phyloP scores from a whole-genome alignment of 805 yeast species.

The Myxozyma neotropica region DNA sequence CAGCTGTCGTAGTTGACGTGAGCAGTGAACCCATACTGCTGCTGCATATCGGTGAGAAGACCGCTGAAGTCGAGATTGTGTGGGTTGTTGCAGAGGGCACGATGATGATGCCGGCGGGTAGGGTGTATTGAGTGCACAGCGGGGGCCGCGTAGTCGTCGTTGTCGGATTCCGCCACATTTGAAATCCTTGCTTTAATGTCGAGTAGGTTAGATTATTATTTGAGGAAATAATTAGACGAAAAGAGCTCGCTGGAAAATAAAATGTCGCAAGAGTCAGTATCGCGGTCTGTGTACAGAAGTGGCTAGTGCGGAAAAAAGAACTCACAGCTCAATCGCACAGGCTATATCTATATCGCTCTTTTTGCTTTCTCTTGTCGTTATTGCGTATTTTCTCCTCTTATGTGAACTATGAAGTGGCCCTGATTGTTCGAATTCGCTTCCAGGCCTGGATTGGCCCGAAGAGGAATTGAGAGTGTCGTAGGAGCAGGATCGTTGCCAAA shows the following conservation, averaged over 20 bases:
- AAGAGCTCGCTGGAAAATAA: neutral
- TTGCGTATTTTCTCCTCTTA: no score
- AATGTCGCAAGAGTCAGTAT: neutral
- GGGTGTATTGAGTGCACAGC: slow-evolving; percentile 28
- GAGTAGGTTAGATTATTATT: neutral
- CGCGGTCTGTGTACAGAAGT: no score
- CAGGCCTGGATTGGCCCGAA: no score
- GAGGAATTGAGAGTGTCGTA: no score
- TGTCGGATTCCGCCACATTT: slow-evolving; percentile 32
- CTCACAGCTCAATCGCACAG: neutral
- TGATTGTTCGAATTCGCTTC: no score
- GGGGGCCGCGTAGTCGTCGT: slow-evolving; percentile 16
- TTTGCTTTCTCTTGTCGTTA: no score
- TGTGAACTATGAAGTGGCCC: no score
- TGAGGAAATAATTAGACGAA: neutral
- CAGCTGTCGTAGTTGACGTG: neutral
- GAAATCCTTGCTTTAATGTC: no score
- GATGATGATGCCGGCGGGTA: slow-evolving; percentile 31
- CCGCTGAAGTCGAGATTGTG: slow-evolving; percentile 21
- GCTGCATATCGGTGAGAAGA: slow-evolving; percentile 26
- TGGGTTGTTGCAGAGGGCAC: slow-evolving; percentile 25
- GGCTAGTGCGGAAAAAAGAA: neutral
- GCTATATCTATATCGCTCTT: no score
- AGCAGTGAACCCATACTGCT: neutral
- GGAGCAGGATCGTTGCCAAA: no score